Percentiles rank a stretch among this genome's conserved stretches.
Evolutionary conservation across 352 stramenopile species (phyloP).

Genomic region (Phytophthora ramorum): DNA sequence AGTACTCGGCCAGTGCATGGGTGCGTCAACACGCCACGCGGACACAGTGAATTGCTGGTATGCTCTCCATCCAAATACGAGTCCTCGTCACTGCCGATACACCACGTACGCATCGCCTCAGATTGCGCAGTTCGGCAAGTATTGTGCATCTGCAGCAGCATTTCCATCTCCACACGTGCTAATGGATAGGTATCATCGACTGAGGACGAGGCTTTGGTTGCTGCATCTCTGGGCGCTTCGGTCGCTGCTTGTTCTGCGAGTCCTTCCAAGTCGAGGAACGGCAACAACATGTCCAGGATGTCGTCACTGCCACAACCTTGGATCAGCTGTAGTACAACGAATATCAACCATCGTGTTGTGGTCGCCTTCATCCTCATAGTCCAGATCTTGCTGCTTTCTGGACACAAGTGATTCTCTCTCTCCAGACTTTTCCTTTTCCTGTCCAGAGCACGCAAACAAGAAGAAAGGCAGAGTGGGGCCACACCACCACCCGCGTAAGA

Average conservation of each 20-base stretch:
- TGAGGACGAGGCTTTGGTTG: not conserved
- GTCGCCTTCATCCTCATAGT: slow-evolving; percentile 1
- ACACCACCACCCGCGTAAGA: slow-evolving; percentile 7
- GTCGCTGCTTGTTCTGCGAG: slow-evolving; percentile 31
- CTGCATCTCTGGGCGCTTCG: slow-evolving; percentile 9
- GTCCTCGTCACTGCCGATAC: slow-evolving; percentile 40
- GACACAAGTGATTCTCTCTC: not conserved
- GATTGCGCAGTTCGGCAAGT: slow-evolving; percentile 59
- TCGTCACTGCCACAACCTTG: slow-evolving; percentile 13
- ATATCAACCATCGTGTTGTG: slow-evolving; percentile 5
- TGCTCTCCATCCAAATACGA: slow-evolving; percentile 12
- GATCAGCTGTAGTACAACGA: slow-evolving; percentile 13
- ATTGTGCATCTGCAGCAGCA: slow-evolving; percentile 54
- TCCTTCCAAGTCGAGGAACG: slow-evolving; percentile 48
- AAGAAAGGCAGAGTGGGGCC: slow-evolving; percentile 35
- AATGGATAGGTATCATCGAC: slow-evolving; percentile 69
- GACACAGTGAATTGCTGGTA: slow-evolving; percentile 37
- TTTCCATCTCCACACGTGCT: slow-evolving; percentile 43
- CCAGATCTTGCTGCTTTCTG: not conserved
- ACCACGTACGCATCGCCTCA: slow-evolving; percentile 65
- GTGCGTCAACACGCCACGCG: slow-evolving; percentile 57
- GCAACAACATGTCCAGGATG: slow-evolving; percentile 49
- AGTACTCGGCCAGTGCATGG: slow-evolving; percentile 71
- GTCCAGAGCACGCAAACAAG: slow-evolving; percentile 29
- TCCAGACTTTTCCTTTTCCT: not conserved